These are phyloP conservation scores for Stemphylium lycopersici DNA, from an alignment of 2,329 filamentous ascomycete species.

Conservation along the genomic window DNA sequence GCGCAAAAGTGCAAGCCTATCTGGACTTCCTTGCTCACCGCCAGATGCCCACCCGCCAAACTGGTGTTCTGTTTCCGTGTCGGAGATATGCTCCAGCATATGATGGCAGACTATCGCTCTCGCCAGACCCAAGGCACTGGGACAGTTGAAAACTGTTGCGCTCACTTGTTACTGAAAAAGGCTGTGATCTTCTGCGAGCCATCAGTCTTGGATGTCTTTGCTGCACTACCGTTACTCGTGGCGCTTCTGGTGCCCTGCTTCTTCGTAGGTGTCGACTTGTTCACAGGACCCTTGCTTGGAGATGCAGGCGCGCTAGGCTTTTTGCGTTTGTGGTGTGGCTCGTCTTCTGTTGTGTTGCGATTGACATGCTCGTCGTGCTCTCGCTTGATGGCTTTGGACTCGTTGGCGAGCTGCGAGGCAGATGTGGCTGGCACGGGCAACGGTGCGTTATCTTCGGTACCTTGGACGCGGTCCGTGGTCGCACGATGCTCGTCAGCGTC, in stretches of 20 bases:
- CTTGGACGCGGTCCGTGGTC: constrained; percentile 52
- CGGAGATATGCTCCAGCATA: constrained; percentile 10
- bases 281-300: constrained; percentile 35
- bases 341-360: constrained; percentile 37
- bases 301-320: constrained; percentile 22
- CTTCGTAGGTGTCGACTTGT: constrained; percentile 37
- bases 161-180: constrained; percentile 60
- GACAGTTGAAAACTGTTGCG: not conserved
- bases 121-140: constrained; percentile 19
- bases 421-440: constrained; percentile 48
- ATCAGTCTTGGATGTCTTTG: constrained; percentile 53
- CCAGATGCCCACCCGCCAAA: not conserved
- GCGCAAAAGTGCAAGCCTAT: constrained; percentile 23
- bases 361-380: constrained; percentile 49
- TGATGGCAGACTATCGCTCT: constrained; percentile 11
- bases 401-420: constrained; percentile 17
- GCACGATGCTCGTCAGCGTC: constrained; percentile 49
- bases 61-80: not conserved
- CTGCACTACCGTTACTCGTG: constrained; percentile 59
- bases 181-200: constrained; percentile 64
- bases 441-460: constrained; percentile 60
- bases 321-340: constrained; percentile 49
- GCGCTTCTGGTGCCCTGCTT: constrained; percentile 60
- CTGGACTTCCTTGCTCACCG: constrained; percentile 22
- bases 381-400: constrained; percentile 54